Evolutionary conservation across 148 eudicot genomes (phyloP), one percentile per base, ranked within the genome.

Genomic region (Pharnaceum exiguum): DNA sequence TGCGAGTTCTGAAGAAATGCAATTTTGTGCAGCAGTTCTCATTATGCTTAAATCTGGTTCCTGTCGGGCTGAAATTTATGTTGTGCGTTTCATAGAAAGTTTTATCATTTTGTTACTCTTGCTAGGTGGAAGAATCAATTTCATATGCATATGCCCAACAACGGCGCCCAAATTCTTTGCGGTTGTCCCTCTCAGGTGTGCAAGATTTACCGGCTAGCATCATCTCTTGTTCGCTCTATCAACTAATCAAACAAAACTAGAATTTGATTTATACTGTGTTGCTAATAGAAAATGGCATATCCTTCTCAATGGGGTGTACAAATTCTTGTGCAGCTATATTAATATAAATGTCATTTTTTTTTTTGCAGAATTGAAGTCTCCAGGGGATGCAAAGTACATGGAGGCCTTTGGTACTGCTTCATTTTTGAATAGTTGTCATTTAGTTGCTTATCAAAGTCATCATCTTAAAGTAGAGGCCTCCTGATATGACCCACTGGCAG

Each of bases 41-140:
- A 17, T 24, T 47, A 24, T 45, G 40, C 23, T 38, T 13, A 36
- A 27, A 2, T 3, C 29, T 44, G 31, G 43, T n/a, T 19, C 23
- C 15, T 7, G 7, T 33, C n/a, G 1, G 51, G 48, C 66, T 37
- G 13, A 48, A 16, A 29, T 19, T 32, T n/a, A n/a, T n/a, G n/a
- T n/a, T n/a, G 27, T 47, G 28, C 10, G 7, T 9, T 29, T 39
- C 28, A 8, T 59, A 1, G 23, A 1, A 18, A 24, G 1, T 19
- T 59, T 44, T 59, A 40, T 37, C 13, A 21, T 23, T 26, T 26
- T 58, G 17, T 31, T 40, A 44, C 11, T 45, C 19, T 55, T 55
- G 57, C 55, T 44, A 89, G 96, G 90, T 89, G 63, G 96, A 89
- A 63, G 94, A 81, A 63, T 78, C 77, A 16, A 79, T 86, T 70